Base-by-base conservation (phyloP, 1,284 basidiomycete species). In the Leccinum griseonigrum region DNA sequence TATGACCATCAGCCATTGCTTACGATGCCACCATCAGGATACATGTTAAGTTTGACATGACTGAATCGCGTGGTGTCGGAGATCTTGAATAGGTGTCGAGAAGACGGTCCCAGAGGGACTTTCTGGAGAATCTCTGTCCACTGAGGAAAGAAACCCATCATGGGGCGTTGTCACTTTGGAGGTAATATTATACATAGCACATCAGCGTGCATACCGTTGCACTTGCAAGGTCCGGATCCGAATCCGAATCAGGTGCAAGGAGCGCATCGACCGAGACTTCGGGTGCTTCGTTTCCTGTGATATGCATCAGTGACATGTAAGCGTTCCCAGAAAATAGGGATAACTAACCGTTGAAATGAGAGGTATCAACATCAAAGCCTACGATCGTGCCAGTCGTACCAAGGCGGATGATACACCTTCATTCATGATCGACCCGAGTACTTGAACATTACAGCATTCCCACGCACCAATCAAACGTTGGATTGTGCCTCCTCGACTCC, bases 301-400 rank as follows among this genome's bases (percentile, higher is more conserved):
- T n/a, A 26, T 34, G 28, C 55, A 32, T 32, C 18, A 29, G 36
- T 7, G 6, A 32, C 5, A 31, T 9, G 16, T 1, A 10, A 4
- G 18, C 4, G 5, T 3, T 9, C 6, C 28, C 9, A 9, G 48
- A 40, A 32, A 11, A 53, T 2, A 28, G 4, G n/a, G 9, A 13
- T 5, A 62, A 10, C 72, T 48, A 68, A 88, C 97, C 97, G 67
- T 89, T 93, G 78, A 99, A 99, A 74, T 96, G 88, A n/a, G 91
- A 83, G 1, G 97, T 99, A 74, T 99, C 97, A 43, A 99, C 84
- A 74, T 98, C 97, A 73, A 97, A 94, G 1, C 95, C 95, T n/a
- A 79, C 73, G 57, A 98, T 78, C 4, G 81, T 83, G 0, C 93
- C 93, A 6, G 86, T 81, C 0, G 92, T 88, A 1, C 95, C 97